Conservation (phyloP, 352 stramenopile genomes). For the Globisporangium recalcitrans region DNA sequence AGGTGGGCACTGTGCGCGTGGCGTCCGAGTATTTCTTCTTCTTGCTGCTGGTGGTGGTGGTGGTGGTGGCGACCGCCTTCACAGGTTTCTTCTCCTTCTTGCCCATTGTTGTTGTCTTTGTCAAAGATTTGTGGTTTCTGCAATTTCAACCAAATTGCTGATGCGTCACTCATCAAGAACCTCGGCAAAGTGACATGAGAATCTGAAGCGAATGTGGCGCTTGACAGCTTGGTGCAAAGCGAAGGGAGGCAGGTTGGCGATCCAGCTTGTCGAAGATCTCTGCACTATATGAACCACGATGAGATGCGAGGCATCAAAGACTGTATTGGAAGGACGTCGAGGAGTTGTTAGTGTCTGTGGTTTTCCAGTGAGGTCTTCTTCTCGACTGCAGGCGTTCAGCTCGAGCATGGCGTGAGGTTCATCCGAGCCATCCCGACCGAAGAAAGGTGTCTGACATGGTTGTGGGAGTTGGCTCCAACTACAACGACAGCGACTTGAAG, state of each 20-base stretch:
- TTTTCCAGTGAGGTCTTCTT: not conserved
- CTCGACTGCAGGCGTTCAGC: not conserved
- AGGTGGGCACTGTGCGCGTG: slow-evolving; percentile 11
- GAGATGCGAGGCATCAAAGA: not conserved
- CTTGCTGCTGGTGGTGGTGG: not conserved
- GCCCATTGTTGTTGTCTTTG: not conserved
- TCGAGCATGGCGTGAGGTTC: not conserved
- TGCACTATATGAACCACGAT: not conserved
- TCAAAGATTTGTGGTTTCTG: too few species aligned
- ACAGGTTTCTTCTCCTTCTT: slow-evolving; percentile 12
- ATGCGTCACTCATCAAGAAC: not conserved
- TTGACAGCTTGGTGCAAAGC: too few species aligned
- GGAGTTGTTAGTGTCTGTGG: not conserved
- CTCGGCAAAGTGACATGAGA: not conserved
- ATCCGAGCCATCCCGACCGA: too few species aligned
- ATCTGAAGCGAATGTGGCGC: not conserved
- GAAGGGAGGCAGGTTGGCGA: too few species aligned
- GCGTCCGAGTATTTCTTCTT: slow-evolving; percentile 19
- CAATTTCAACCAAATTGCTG: too few species aligned
- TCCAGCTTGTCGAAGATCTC: too few species aligned
- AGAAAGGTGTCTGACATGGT: too few species aligned
- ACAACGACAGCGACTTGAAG: too few species aligned
- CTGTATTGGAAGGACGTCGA: not conserved
- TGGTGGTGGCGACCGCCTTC: not conserved
- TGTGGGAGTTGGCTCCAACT: too few species aligned